Percentiles rank a stretch among this genome's conserved stretches.
Conservation (phyloP, 495 filamentous ascomycete species). For the Alectoria sarmentosa region DNA sequence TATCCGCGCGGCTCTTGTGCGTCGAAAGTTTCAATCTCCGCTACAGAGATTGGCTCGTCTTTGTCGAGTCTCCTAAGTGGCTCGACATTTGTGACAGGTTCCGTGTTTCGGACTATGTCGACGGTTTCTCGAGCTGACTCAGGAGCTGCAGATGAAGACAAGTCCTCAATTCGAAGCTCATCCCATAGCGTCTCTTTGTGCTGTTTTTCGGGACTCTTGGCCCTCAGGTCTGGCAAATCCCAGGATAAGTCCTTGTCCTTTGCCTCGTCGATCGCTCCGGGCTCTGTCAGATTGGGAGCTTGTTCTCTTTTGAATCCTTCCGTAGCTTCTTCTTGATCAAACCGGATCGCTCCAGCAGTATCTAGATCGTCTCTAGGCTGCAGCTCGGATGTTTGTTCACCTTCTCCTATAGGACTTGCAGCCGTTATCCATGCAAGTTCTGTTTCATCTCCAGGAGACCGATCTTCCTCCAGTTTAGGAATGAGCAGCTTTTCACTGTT, state of each 20-base stretch:
- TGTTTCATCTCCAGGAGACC: neutral
- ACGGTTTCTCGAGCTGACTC: neutral
- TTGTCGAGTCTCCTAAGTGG: neutral
- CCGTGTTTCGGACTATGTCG: neutral
- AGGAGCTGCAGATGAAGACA: neutral
- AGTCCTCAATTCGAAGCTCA: neutral
- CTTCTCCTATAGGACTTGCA: neutral
- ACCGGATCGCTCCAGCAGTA: neutral
- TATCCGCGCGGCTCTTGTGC: conserved; percentile 13
- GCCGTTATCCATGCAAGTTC: neutral
- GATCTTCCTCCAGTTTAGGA: neutral
- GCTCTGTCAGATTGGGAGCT: neutral
- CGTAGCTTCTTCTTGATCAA: neutral
- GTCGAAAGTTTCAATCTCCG: neutral
- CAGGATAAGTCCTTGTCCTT: neutral
- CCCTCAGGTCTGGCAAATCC: neutral
- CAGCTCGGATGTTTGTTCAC: neutral
- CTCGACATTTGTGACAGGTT: neutral
- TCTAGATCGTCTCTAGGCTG: neutral
- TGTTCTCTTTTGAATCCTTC: neutral
- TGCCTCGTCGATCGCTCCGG: neutral
- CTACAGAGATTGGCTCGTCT: neutral
- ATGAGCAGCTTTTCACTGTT: neutral
- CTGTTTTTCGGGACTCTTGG: neutral
- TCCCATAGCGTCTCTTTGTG: neutral